Evolutionary conservation across 2,329 filamentous ascomycete species (phyloP).

Genomic region (Teratosphaeria gauchensis): DNA sequence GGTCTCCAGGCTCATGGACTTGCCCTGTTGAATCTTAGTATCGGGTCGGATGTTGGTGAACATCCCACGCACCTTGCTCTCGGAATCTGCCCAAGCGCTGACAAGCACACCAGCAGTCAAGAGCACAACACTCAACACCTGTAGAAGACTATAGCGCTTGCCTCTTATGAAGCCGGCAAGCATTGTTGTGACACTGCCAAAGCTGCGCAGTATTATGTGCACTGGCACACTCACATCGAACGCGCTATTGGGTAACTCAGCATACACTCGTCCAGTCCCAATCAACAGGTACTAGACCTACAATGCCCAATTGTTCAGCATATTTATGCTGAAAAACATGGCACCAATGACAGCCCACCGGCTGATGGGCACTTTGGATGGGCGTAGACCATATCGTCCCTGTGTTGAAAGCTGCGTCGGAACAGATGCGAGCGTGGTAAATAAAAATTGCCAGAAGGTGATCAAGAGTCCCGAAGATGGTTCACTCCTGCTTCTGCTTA

Average conservation of each 20-base stretch:
- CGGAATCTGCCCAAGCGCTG: constrained; percentile 82
- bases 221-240: constrained; percentile 94
- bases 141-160: constrained; percentile 70
- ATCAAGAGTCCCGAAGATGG: constrained; percentile 61
- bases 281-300: neutral
- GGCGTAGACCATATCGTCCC: constrained; percentile 62
- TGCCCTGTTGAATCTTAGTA: constrained; percentile 24
- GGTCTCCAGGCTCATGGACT: constrained; percentile 33
- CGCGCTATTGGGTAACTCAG: constrained; percentile 35
- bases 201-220: constrained; percentile 91
- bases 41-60: neutral
- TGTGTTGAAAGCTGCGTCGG: constrained; percentile 40
- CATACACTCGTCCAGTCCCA: neutral
- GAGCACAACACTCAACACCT: constrained; percentile 71
- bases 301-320: constrained; percentile 95
- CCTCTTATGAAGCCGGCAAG: constrained; percentile 78
- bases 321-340: constrained; percentile 87
- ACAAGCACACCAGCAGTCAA: constrained; percentile 79
- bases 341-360: constrained; percentile 84
- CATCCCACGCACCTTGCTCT: constrained; percentile 55
- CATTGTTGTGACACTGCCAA: constrained; percentile 93
- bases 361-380: constrained; percentile 69
- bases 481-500: constrained; percentile 52
- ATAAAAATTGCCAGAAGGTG: constrained; percentile 42
- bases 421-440: constrained; percentile 53